Evolutionary conservation across 2,329 filamentous ascomycete species (phyloP), one percentile per base, ranked within the genome.

Genomic region (Aspergillus unguis): DNA sequence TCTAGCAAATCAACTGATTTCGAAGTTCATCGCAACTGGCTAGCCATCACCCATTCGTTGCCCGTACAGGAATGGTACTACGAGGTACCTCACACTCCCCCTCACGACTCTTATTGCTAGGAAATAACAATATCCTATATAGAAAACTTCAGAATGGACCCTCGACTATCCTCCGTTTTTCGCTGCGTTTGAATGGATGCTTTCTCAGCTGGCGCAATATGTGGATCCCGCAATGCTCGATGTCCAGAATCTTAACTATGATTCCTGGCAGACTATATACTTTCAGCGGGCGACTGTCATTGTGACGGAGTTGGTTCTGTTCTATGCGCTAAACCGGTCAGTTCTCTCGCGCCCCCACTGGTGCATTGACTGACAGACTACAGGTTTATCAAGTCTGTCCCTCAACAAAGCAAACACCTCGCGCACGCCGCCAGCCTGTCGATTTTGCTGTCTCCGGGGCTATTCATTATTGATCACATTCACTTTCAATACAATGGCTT

Each of bases 401-500:
- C 85, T 38, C 71, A 79, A 11, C 68, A 73, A 6, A 82, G 83
- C n/a, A 91, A 85, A 66, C 85, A 84, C 41, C 85, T 89, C 44
- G 87, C 91, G 8, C 91, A 96, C 66, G 90, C 88, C 26, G 89
- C 88, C 43, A 91, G 92, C 26, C 79, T 97, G 51, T 96, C 92
- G 1, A 85, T 99, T 54, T 77, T 97, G 3, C 82, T 97, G 9
- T 97, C 92, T 0, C 94, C 94, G 0, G 94, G 92, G 2, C 82
- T 99, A 33, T 79, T 99, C 55, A 95, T 99, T 68, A 97, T 99
- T 70, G 94, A 99, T 67, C 94, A 99, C 70, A 92, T 96, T 59
- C 92, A 96, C 71, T 99, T 99, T 71, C 94, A 99, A 77, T 99
- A 99, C 77, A 99, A 99, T 76, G 92, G 94, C 37, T 91, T 92